Conservation (phyloP, 1,284 basidiomycete genomes). For the Pseudozyma thailandica region DNA sequence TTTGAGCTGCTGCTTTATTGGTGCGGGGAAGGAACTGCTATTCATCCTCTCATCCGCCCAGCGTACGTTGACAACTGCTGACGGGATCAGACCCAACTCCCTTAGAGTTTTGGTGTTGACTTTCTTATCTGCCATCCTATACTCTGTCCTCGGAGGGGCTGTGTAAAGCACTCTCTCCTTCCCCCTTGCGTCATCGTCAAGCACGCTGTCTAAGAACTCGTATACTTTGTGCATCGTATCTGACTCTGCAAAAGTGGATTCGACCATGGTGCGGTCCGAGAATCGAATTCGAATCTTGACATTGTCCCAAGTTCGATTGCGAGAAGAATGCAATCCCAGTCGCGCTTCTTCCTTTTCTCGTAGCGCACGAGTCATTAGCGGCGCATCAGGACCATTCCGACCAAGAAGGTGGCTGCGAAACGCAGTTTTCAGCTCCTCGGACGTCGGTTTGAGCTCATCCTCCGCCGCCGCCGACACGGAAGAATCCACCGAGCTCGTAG, state of each 20-base stretch:
- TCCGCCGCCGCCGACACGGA: too few species aligned
- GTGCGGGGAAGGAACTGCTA: conserved; percentile 48
- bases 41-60: conserved; percentile 80
- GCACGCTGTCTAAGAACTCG: conserved; percentile 79
- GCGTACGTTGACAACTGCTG: conserved; percentile 79
- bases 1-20: conserved; percentile 26
- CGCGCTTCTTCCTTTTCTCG: conserved; percentile 74
- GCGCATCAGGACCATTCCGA: conserved; percentile 79
- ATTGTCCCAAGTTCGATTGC: conserved; percentile 80
- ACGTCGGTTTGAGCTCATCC: conserved; percentile 74
- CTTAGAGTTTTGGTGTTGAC: conserved; percentile 76
- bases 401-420: conserved; percentile 75
- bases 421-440: conserved; percentile 78
- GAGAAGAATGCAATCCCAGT: conserved; percentile 72
- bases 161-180: conserved; percentile 85
- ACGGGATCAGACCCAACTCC: conserved; percentile 81
- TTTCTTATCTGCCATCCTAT: conserved; percentile 79
- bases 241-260: conserved; percentile 78
- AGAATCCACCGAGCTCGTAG: not conserved
- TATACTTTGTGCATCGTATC: conserved; percentile 83
- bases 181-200: conserved; percentile 78
- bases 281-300: conserved; percentile 84
- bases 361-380: conserved; percentile 77
- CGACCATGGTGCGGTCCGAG: conserved; percentile 82
- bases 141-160: conserved; percentile 80